These are phyloP conservation scores for Cladosporium sphaerospermum DNA, from an alignment of 2,329 filamentous ascomycete species.

Conservation along the genomic window DNA sequence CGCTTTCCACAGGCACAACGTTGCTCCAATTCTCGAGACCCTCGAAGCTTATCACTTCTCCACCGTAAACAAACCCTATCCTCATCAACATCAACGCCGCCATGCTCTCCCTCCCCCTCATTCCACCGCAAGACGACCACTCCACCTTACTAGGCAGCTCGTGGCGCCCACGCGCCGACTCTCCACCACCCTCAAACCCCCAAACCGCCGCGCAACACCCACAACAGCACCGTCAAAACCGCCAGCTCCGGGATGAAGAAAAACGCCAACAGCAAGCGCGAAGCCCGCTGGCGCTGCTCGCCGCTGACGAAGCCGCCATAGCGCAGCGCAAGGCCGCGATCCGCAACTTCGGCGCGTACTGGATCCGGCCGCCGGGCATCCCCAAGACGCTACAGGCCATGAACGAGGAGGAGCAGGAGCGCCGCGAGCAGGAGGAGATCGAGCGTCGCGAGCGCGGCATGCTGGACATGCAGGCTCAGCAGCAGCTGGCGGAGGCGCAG, in stretches of 20 bases:
- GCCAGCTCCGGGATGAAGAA: slow-evolving; percentile 28
- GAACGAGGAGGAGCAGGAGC: slow-evolving; percentile 82
- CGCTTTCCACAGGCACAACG: too few relatives aligned
- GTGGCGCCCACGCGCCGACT: slow-evolving; percentile 8
- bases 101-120: slow-evolving; percentile 30
- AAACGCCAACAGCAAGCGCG: slow-evolving; percentile 34
- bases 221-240: slow-evolving; percentile 16
- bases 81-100: slow-evolving; percentile 1
- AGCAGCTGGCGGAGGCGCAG: slow-evolving; percentile 52
- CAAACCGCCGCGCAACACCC: slow-evolving; percentile 19
- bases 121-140: slow-evolving; percentile 25
- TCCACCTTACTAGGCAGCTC: slow-evolving; percentile 10
- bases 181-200: slow-evolving; percentile 23
- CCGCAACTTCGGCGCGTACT: slow-evolving; percentile 77
- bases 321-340: slow-evolving; percentile 74
- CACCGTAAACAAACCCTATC: neutral
- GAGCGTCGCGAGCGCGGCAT: slow-evolving; percentile 64
- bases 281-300: slow-evolving; percentile 61
- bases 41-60: too few relatives aligned
- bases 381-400: slow-evolving; percentile 84
- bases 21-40: too few relatives aligned
- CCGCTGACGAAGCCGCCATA: slow-evolving; percentile 70
- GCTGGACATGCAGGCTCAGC: slow-evolving; percentile 61
- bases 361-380: slow-evolving; percentile 85
- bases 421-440: slow-evolving; percentile 75